phyloP scores from a whole-genome alignment of 352 stramenopile genomes.

The Nothophytophthora sp. region DNA sequence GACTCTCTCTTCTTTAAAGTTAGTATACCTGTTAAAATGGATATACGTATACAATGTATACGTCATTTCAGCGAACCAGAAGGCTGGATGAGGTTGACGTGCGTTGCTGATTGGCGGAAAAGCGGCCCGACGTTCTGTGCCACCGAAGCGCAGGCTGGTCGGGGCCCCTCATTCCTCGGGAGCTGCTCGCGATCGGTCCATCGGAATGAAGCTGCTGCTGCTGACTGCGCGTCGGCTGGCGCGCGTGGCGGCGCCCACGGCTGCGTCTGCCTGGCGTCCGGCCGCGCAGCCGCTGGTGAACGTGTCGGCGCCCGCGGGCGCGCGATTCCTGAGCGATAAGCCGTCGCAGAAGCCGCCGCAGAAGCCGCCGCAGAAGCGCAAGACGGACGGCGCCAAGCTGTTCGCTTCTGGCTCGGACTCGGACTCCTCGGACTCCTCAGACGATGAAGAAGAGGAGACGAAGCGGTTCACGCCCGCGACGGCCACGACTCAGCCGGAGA shows the following conservation, averaged over 20 bases:
- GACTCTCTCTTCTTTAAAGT: background rate
- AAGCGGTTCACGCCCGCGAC: conserved; percentile 8
- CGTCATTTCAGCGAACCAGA: background rate
- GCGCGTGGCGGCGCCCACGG: conserved; percentile 15
- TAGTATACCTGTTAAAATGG: too few species aligned
- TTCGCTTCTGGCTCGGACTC: conserved; percentile 19
- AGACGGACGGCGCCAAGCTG: conserved; percentile 23
- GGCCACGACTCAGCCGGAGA: too few species aligned
- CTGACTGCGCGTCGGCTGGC: conserved; percentile 30
- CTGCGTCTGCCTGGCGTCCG: conserved; percentile 7
- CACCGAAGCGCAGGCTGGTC: conserved; percentile 10
- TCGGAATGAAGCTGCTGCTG: conserved; percentile 68
- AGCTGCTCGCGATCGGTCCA: background rate
- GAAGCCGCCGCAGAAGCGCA: conserved; percentile 1
- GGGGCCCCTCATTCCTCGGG: conserved; percentile 22
- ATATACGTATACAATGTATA: too few species aligned
- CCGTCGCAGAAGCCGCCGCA: background rate
- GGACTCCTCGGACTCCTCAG: conserved; percentile 20
- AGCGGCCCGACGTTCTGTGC: background rate
- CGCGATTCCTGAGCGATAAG: conserved; percentile 26
- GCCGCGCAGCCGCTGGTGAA: conserved; percentile 8
- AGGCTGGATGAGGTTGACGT: too few species aligned
- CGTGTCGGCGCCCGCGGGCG: conserved; percentile 3
- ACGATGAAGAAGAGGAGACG: conserved; percentile 32
- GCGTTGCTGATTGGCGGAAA: conserved; percentile 7